These are phyloP conservation scores for Pyricularia pennisetigena DNA, from an alignment of 2,329 filamentous ascomycete species.

Conservation along the genomic window DNA sequence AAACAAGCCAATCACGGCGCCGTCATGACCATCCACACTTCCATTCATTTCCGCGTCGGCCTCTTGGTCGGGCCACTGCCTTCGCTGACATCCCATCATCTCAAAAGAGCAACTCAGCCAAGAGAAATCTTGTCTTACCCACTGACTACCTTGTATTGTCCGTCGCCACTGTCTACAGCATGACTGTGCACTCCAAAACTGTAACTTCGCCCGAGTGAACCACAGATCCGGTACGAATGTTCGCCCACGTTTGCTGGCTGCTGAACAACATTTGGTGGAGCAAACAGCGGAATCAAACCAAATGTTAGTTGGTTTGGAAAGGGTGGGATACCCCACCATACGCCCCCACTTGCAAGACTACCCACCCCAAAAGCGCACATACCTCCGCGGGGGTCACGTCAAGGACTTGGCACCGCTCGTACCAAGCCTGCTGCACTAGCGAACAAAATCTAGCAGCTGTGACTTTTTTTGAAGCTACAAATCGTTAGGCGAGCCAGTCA, in stretches of 20 bases:
- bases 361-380: background rate
- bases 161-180: too few relatives aligned
- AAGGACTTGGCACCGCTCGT: background rate
- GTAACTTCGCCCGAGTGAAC: background rate
- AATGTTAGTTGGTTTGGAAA: background rate
- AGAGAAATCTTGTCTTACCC: background rate
- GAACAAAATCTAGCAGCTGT: background rate
- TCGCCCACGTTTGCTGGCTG: background rate
- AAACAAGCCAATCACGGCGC: background rate
- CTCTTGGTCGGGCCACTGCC: background rate
- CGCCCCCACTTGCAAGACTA: background rate
- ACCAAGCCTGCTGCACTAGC: background rate
- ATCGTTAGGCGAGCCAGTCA: background rate
- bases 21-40: background rate
- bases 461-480: background rate
- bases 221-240: background rate
- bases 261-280: background rate
- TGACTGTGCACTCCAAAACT: too few relatives aligned
- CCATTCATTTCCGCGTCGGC: background rate
- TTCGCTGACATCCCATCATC: background rate
- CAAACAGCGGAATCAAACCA: background rate
- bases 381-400: background rate
- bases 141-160: background rate
- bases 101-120: background rate
- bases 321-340: background rate